Evolutionary conservation across 352 stramenopile species (phyloP), one percentile per base, ranked within the genome.

Genomic region (Thalassiosira ordinaria): DNA sequence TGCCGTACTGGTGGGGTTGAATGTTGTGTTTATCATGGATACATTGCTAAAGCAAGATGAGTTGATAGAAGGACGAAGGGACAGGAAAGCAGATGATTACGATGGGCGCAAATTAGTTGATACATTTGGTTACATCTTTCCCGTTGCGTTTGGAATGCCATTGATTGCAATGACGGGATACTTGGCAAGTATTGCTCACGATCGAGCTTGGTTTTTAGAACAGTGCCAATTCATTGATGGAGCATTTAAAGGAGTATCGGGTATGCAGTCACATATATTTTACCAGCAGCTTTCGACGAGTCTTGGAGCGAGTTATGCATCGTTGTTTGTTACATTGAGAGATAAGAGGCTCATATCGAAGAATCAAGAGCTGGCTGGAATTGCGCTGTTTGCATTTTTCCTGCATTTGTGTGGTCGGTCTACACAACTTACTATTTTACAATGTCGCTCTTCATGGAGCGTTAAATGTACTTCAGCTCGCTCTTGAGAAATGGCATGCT

Each of bases 291-390:
- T 78, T 2, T 31, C 59, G 4, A 29, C 57, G 3, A 64, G 46
- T 51, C 18, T 72, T 0, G 69, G 26, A 14, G 72, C 72, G 7
- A 64, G 39, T 27, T 69, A 70, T 61, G 72, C n/a, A 13, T 20
- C 39, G 16, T 41, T 80, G 13, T 76, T 80, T 47, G 65, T 80
- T 4, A 80, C 72, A 0, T 31, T 80, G 0, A 29, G 72, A 39
- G 72, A 80, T 29, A 80, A 80, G 29, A 80, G 61, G 39, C 53
- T 80, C 0, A 80, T 80, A 55, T 63, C 51, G 20, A 80, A 80
- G 49, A 62, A n/a, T 2, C 27, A 39, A 37, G 72, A 80, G 29
- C 41, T 56, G 63, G 44, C 2, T 20, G 52, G 72, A 13, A 80
- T 80, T 7, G 13, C 65, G 2, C 11, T 62, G 16, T 80, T 80